Percentiles rank a stretch among this genome's conserved stretches.
Evolutionary conservation across 2,329 filamentous ascomycete genomes (phyloP).

Genomic region (Botrytis sinoallii): DNA sequence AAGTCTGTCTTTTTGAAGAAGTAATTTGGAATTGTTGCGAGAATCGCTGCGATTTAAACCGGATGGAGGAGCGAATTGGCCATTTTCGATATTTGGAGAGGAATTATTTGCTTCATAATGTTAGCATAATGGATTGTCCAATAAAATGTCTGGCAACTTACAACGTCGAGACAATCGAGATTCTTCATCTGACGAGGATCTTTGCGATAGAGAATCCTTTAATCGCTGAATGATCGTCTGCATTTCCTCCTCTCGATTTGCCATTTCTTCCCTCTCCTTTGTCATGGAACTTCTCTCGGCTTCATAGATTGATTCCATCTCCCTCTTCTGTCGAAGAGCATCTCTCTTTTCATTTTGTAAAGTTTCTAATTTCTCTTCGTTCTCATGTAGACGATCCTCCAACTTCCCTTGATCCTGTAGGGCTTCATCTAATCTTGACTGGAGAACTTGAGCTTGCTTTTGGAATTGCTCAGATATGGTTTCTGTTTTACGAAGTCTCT

Average conservation of each 20-base stretch:
- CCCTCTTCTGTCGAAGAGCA: constrained; percentile 75
- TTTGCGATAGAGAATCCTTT: constrained; percentile 83
- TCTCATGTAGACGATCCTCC: constrained; percentile 84
- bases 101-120: constrained; percentile 44
- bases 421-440: constrained; percentile 82
- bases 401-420: constrained; percentile 78
- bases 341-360: constrained; percentile 85
- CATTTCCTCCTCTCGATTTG: constrained; percentile 83
- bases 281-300: constrained; percentile 81
- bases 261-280: constrained; percentile 88
- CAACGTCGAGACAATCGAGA: constrained; percentile 57
- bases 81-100: constrained; percentile 67
- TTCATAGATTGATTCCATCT: constrained; percentile 91
- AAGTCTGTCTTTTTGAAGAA: constrained; percentile 93
- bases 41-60: constrained; percentile 85
- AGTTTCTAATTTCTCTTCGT: constrained; percentile 76
- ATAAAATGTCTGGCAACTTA: constrained; percentile 39
- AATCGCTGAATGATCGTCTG: constrained; percentile 84
- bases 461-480: constrained; percentile 71
- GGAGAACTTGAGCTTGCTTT: constrained; percentile 81
- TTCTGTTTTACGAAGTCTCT: constrained; percentile 78
- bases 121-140: constrained; percentile 22
- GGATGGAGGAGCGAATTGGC: constrained; percentile 82
- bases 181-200: constrained; percentile 54
- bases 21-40: constrained; percentile 80